Evolutionary conservation across 2,329 filamentous ascomycete species (phyloP).

Genomic region (Metarhizium humberi): DNA sequence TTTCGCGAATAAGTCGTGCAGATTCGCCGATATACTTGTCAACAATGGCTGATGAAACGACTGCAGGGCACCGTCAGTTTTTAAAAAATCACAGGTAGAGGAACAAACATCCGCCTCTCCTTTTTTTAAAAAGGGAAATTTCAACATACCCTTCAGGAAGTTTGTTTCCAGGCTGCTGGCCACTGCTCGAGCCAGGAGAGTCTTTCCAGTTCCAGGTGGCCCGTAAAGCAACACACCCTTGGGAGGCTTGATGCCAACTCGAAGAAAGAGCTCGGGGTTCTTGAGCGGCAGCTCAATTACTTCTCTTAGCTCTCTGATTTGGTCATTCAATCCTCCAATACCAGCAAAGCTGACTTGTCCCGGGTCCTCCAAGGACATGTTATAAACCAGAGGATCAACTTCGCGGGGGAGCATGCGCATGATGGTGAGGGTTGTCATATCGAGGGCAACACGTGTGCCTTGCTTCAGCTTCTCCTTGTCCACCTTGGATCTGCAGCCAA

Average conservation of each 20-base stretch:
- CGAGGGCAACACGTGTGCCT: constrained; percentile 90
- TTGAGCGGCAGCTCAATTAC: constrained; percentile 97
- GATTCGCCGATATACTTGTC: constrained; percentile 99
- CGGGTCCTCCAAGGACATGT: constrained; percentile 98
- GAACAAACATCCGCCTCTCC: too few relatives aligned
- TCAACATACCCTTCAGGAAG: constrained; percentile 76
- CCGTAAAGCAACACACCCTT: constrained; percentile 96
- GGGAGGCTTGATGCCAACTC: constrained; percentile 97
- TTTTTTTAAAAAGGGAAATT: background rate
- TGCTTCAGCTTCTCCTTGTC: constrained; percentile 97
- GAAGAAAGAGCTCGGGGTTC: constrained; percentile 93
- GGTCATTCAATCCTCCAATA: constrained; percentile 95
- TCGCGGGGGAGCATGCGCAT: constrained; percentile 99
- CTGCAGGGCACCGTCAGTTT: constrained; percentile 35
- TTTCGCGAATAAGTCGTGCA: constrained; percentile 91
- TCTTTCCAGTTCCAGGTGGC: constrained; percentile 95
- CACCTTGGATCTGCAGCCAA: constrained; percentile 96
- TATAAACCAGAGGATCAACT: constrained; percentile 97
- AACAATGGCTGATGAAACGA: constrained; percentile 96
- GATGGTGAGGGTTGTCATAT: constrained; percentile 99
- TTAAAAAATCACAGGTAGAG: background rate
- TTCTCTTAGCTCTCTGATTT: constrained; percentile 93
- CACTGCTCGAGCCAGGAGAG: constrained; percentile 84
- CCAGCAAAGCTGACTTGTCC: constrained; percentile 96
- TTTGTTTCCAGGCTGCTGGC: constrained; percentile 96